Conservation (phyloP, 305 asterid genomes). For the Fraxinus floribunda region DNA sequence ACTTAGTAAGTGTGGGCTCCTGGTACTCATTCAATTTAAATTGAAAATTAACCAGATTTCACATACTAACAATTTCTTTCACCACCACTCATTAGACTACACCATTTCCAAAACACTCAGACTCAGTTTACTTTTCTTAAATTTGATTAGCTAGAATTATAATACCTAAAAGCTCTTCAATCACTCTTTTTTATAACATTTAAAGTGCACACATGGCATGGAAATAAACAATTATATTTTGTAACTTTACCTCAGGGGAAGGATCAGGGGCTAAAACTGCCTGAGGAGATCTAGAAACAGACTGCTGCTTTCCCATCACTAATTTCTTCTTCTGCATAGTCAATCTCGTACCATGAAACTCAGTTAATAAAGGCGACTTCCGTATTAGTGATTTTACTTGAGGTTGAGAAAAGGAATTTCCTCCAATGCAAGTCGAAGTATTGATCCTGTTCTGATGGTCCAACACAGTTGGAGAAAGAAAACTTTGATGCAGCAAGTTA, state of each 20-base stretch:
- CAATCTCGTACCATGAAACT: slow-evolving; percentile 55
- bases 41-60: neutral
- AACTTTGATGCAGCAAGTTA: slow-evolving; percentile 71
- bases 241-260: slow-evolving; percentile 53
- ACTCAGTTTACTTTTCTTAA: slow-evolving; percentile 1
- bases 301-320: slow-evolving; percentile 52
- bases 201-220: neutral
- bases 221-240: neutral
- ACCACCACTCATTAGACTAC: neutral
- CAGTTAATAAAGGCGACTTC: slow-evolving; percentile 59
- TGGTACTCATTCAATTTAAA: neutral
- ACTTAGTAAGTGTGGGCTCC: neutral
- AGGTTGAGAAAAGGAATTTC: slow-evolving; percentile 60
- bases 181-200: neutral
- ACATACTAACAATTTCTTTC: neutral
- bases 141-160: neutral
- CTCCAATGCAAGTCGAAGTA: slow-evolving; percentile 53
- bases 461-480: slow-evolving; percentile 51
- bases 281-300: slow-evolving; percentile 41
- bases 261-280: slow-evolving; percentile 66
- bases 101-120: neutral
- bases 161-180: neutral
- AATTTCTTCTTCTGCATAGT: slow-evolving; percentile 38
- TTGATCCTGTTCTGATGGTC: slow-evolving; percentile 60
- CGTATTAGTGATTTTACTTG: slow-evolving; percentile 61